Percentiles rank a stretch among this genome's conserved stretches.
Evolutionary conservation across 805 yeast genomes (phyloP).

Genomic region (Metschnikowia lochheadii): DNA sequence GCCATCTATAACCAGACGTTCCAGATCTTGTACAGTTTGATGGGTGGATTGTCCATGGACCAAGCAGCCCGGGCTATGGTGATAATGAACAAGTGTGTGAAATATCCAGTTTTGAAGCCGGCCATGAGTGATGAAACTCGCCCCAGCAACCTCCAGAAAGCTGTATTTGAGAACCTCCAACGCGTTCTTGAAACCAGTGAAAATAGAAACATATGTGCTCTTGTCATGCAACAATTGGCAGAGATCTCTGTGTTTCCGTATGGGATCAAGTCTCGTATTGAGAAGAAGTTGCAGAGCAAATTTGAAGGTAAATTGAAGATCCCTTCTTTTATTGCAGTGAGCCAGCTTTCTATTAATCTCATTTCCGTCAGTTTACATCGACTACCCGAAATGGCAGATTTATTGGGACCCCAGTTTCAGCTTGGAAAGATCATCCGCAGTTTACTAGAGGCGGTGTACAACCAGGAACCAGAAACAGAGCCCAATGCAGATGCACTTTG

Average conservation of each 20-base stretch:
- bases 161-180: conserved; percentile 49
- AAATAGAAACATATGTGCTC: conserved; percentile 35
- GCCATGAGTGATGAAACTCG: conserved; percentile 46
- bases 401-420: conserved; percentile 42
- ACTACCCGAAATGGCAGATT: conserved; percentile 25
- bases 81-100: conserved; percentile 60
- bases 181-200: conserved; percentile 19
- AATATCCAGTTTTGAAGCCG: conserved; percentile 70
- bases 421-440: conserved; percentile 41
- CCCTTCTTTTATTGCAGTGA: conserved; percentile 61
- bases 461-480: conserved; percentile 36
- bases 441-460: conserved; percentile 49
- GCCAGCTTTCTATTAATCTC: conserved; percentile 44
- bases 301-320: conserved; percentile 38
- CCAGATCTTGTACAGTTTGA: conserved; percentile 41
- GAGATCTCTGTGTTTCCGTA: conserved; percentile 56
- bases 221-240: conserved; percentile 51
- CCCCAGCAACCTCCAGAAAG: conserved; percentile 59
- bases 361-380: conserved; percentile 35
- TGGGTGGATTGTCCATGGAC: conserved; percentile 27
- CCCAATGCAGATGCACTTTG: conserved; percentile 39
- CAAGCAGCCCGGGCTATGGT: conserved; percentile 49
- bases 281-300: conserved; percentile 45
- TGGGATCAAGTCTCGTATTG: conserved; percentile 54
- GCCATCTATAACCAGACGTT: conserved; percentile 53